Percentiles rank a stretch among this genome's conserved stretches.
Conservation (phyloP, 768 basidiomycete species). For the Russula ochroleuca region DNA sequence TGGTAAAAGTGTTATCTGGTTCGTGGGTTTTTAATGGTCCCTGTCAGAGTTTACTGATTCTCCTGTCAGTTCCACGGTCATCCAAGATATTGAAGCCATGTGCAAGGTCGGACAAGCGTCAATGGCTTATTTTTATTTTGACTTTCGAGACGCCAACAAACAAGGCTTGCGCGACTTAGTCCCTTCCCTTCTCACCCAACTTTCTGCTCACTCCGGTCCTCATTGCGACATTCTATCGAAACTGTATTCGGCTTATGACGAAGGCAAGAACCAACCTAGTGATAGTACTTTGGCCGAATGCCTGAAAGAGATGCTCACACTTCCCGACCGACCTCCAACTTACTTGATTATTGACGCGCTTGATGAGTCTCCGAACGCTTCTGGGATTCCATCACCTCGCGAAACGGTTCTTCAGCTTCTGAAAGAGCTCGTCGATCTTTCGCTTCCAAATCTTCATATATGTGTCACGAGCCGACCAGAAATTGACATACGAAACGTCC, state of each 20-base stretch:
- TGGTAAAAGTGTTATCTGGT: conserved; percentile 13
- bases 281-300: background rate
- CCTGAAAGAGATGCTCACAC: conserved; percentile 5
- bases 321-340: background rate
- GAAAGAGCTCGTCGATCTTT: background rate
- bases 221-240: background rate
- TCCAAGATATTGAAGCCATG: background rate
- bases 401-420: background rate
- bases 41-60: background rate
- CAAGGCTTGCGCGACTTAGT: background rate
- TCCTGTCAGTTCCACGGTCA: background rate
- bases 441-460: background rate
- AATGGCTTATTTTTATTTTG: background rate
- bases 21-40: background rate
- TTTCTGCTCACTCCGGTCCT: background rate
- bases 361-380: conserved; percentile 6
- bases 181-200: conserved; percentile 2
- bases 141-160: background rate
- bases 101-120: background rate
- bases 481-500: background rate
- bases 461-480: conserved; percentile 11
- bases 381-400: background rate
- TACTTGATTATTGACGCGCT: conserved; percentile 12
- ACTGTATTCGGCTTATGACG: background rate
- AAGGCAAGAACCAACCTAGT: background rate